Base-by-base conservation (phyloP, 208 protist genomes). In the Acanthamoeba lenticulata region DNA sequence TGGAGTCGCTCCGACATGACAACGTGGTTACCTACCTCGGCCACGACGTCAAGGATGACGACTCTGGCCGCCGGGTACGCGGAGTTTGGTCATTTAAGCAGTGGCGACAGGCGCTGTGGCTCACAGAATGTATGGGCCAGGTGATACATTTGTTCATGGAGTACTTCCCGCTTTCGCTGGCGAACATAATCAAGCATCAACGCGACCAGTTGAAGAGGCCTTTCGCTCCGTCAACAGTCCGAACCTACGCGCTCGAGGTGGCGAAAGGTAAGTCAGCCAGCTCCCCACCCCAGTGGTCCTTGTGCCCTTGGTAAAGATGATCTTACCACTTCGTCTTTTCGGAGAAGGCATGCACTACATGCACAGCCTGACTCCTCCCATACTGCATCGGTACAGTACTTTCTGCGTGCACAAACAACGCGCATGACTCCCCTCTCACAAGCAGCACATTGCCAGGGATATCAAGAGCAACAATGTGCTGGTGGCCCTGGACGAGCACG, bases 21-120 rank as follows among this genome's bases (percentile, higher is more conserved):
- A 92, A 92, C 24, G 44, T 92, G 15, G 86, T 92, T 27, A 92
- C 86, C 32, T 92, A 92, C n/a, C 65, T 92, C 11, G 86, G 86
- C 13, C 86, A 92, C 52, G 86, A 92, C 38, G 42, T 92, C 27
- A n/a, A 24, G 13, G 40, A 92, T 9, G 24, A n/a, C 2, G 27
- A 55, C 55, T 62, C 55, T 9, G 65, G 65, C 5, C 65, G 65
- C 5, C 29, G 65, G 65, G 65, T 77, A 24, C 55, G 15, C 0
- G n/a, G n/a, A n/a, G n/a, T n/a, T n/a, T n/a, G n/a, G n/a, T n/a
- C n/a, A n/a, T n/a, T n/a, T n/a, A n/a, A n/a, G n/a, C n/a, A n/a
- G n/a, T n/a, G n/a, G n/a, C n/a, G n/a, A n/a, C n/a, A n/a, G n/a
- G n/a, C 27, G 21, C 0, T 19, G 6, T 24, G 13, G 9, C 65